Evolutionary conservation across 306 rosid genomes (phyloP).

Genomic region (Gastrolobium villosum): DNA sequence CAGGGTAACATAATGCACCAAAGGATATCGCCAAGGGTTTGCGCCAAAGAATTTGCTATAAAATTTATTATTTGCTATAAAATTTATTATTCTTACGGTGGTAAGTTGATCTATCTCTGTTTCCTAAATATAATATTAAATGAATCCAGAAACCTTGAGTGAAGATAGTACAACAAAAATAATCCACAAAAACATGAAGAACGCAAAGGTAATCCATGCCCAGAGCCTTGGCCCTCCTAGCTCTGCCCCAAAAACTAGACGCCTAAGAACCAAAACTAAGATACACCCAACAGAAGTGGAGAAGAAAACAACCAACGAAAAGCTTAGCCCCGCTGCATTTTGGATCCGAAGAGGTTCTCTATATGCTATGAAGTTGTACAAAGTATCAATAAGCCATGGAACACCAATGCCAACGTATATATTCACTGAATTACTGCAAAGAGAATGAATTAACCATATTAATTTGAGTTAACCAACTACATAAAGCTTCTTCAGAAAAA

Average conservation of each 20-base stretch:
- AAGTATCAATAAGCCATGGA: constrained; percentile 91
- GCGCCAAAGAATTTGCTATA: too few relatives aligned
- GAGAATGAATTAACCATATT: constrained; percentile 12
- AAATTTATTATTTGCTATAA: too few relatives aligned
- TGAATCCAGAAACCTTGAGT: constrained; percentile 76
- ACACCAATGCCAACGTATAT: constrained; percentile 94
- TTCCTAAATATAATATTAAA: constrained; percentile 52
- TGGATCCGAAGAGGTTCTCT: constrained; percentile 77
- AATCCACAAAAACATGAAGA: constrained; percentile 83
- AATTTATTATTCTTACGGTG: too few relatives aligned
- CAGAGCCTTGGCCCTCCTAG: constrained; percentile 95
- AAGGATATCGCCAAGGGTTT: constrained; percentile 1
- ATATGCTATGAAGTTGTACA: constrained; percentile 78
- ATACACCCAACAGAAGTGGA: constrained; percentile 84
- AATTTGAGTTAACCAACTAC: constrained; percentile 38
- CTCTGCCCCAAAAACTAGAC: constrained; percentile 85
- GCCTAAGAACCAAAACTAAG: constrained; percentile 77
- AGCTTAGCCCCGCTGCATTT: constrained; percentile 89
- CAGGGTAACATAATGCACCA: not conserved
- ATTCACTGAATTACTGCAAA: constrained; percentile 90
- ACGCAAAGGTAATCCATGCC: constrained; percentile 84
- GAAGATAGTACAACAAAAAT: constrained; percentile 86
- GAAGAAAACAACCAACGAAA: constrained; percentile 84
- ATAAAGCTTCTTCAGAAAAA: constrained; percentile 7
- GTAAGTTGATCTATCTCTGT: too few relatives aligned